Base-by-base conservation (phyloP, 108 stramenopile genomes). In the Craspedostauros australis region DNA sequence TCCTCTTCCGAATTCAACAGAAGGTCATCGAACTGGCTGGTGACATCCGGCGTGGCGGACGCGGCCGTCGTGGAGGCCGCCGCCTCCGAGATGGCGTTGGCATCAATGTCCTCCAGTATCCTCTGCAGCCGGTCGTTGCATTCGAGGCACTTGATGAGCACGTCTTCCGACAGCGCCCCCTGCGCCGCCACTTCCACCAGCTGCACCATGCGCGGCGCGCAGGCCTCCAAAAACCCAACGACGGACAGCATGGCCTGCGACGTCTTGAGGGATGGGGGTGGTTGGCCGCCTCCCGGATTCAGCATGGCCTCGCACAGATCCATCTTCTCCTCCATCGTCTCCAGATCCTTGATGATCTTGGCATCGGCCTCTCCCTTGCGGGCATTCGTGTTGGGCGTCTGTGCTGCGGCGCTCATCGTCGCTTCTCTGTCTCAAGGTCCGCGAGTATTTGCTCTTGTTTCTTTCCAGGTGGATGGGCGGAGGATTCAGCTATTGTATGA, bases 141-240 rank as follows among this genome's bases (percentile, higher is more conserved):
- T 14, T 58, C 50, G 60, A 93, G 54, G 56, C 81, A 82, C 45
- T 86, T 68, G 41, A 75, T 68, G 52, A 93, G 68, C 7, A 80
- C 81, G 33, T 60, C 64, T 50, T 80, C 85, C 7, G 34, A 29
- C 5, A 93, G 31, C 14, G 62, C 76, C 6, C 91, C 91, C 33
- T 60, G 60, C 4, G 74, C 66, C 0, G 66, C 64, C n/a, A 67
- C 73, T 46, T 85, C 84, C 5, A 93, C 81, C 25, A 93, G 59
- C 50, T 93, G 82, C 16, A 83, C 73, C 80, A 93, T 84, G 2
- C 91, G 80, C 30, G 91, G 91, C 3, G 64, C 72, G 57, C 86
- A 88, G 9, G 91, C 91, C 49, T 88, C 87, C 11, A 93, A 50
- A 60, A 86, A 93, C 29, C 91, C 91, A 42, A 88, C 70, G 0